Conservation (phyloP, 2,329 filamentous ascomycete species). For the Tolypocladium guangdongense region DNA sequence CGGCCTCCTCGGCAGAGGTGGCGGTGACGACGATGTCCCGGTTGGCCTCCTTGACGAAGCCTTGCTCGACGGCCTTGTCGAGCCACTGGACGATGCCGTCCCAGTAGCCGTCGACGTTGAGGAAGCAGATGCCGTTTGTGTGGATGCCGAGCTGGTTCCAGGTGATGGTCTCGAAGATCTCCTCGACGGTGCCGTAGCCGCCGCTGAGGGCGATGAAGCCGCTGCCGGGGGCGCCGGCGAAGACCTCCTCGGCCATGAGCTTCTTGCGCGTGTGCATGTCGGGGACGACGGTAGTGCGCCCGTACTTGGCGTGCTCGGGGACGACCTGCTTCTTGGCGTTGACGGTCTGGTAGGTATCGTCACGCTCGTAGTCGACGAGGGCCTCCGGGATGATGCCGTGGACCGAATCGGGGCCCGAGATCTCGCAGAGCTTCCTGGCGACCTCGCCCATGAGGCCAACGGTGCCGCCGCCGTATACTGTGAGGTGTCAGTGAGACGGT, state of each 20-base stretch:
- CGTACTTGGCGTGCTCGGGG: conserved; percentile 58
- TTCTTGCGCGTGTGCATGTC: conserved; percentile 97
- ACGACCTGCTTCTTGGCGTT: conserved; percentile 41
- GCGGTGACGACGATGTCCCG: conserved; percentile 71
- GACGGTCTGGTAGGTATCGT: conserved; percentile 40
- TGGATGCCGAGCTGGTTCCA: conserved; percentile 99
- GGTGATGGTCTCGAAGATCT: conserved; percentile 81
- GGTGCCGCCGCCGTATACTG: conserved; percentile 90
- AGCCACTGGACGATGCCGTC: conserved; percentile 80
- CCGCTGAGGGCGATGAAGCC: conserved; percentile 85
- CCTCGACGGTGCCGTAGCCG: conserved; percentile 91
- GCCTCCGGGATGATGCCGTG: conserved; percentile 91
- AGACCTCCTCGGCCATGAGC: conserved; percentile 83
- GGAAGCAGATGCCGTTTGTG: conserved; percentile 62
- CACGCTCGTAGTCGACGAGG: conserved; percentile 68
- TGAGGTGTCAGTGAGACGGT: not conserved
- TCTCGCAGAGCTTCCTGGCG: conserved; percentile 71
- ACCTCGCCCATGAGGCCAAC: conserved; percentile 93
- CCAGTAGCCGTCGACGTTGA: conserved; percentile 88
- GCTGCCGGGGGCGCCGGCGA: conserved; percentile 67
- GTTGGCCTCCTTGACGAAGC: conserved; percentile 65
- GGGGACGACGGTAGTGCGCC: conserved; percentile 74
- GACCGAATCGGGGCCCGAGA: conserved; percentile 70
- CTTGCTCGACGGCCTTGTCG: conserved; percentile 58
- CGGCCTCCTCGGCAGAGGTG: conserved; percentile 58